A percentile compares a stretch with the other conserved stretches of the same genome.
Conservation (phyloP, 2,329 filamentous ascomycete genomes). For the Xylaria digitata region DNA sequence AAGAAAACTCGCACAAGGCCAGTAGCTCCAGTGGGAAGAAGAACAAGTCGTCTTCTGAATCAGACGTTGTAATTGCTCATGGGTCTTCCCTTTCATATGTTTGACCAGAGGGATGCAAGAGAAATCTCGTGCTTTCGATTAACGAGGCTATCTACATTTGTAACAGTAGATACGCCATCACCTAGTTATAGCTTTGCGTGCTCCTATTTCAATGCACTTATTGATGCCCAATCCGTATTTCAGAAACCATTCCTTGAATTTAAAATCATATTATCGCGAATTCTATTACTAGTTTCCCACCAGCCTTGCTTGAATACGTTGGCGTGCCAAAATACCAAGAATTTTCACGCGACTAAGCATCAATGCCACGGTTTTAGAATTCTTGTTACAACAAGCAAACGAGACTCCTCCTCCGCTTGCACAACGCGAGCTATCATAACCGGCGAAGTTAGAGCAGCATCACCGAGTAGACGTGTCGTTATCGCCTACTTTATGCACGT, state of each 20-base stretch:
- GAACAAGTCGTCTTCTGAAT: slow-evolving; percentile 41
- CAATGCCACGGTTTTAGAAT: neutral
- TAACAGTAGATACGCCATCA: neutral
- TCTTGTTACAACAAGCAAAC: neutral
- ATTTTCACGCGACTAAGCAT: neutral
- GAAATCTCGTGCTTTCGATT: slow-evolving; percentile 9
- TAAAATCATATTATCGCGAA: neutral
- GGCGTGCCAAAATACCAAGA: neutral
- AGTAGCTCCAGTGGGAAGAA: slow-evolving; percentile 40
- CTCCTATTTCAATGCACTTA: neutral
- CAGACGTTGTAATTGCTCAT: slow-evolving; percentile 45
- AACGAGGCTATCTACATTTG: neutral
- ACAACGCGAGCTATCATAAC: slow-evolving; percentile 19
- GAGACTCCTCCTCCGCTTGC: slow-evolving; percentile 3
- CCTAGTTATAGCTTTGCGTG: neutral
- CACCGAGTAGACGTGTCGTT: slow-evolving; percentile 21
- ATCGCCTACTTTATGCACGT: slow-evolving; percentile 31
- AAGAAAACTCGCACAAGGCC: slow-evolving; percentile 37
- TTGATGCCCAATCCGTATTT: neutral
- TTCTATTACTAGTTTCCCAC: neutral
- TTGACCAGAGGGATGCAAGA: slow-evolving; percentile 12
- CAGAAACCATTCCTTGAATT: neutral
- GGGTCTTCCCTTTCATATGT: slow-evolving; percentile 41
- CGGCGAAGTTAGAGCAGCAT: neutral
- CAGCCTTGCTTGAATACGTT: neutral